Conservation (phyloP, 2,329 filamentous ascomycete genomes). For the Beauveria sp. region DNA sequence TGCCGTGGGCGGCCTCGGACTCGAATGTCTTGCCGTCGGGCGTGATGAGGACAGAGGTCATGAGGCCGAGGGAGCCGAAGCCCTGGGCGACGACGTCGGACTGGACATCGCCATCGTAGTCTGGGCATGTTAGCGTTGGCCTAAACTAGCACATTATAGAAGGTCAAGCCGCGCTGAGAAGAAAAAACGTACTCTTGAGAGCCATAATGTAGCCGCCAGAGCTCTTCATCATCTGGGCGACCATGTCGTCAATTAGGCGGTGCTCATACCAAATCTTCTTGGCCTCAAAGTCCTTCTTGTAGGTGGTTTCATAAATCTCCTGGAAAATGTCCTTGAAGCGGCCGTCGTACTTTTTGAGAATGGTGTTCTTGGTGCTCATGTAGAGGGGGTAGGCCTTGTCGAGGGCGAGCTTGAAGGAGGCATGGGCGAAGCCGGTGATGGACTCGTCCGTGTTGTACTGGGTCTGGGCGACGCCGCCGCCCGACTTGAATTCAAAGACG, state of each 20-base stretch:
- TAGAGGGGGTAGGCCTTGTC: slow-evolving; percentile 87
- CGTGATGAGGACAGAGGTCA: slow-evolving; percentile 96
- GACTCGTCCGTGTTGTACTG: slow-evolving; percentile 99
- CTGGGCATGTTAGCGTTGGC: slow-evolving; percentile 34
- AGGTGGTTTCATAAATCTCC: slow-evolving; percentile 82
- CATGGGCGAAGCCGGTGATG: slow-evolving; percentile 90
- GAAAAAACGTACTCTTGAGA: slow-evolving; percentile 72
- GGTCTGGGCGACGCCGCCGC: slow-evolving; percentile 83
- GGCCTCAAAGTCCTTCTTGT: slow-evolving; percentile 82
- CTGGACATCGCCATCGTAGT: slow-evolving; percentile 98
- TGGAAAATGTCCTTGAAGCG: slow-evolving; percentile 99
- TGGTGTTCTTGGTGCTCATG: slow-evolving; percentile 99
- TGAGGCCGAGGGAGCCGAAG: slow-evolving; percentile 94
- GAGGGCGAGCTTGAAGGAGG: slow-evolving; percentile 91
- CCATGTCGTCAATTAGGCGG: slow-evolving; percentile 98
- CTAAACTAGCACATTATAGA: too few species aligned
- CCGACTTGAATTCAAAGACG: slow-evolving; percentile 82
- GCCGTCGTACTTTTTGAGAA: slow-evolving; percentile 97
- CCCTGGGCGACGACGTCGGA: slow-evolving; percentile 97
- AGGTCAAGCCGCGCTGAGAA: not conserved
- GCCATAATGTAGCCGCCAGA: slow-evolving; percentile 94
- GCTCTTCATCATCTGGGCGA: slow-evolving; percentile 99
- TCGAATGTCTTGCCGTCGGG: slow-evolving; percentile 96
- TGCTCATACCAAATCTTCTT: slow-evolving; percentile 99
- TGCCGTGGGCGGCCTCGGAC: slow-evolving; percentile 95